Base-by-base conservation (phyloP, 352 stramenopile species). In the Phytophthora syringae region DNA sequence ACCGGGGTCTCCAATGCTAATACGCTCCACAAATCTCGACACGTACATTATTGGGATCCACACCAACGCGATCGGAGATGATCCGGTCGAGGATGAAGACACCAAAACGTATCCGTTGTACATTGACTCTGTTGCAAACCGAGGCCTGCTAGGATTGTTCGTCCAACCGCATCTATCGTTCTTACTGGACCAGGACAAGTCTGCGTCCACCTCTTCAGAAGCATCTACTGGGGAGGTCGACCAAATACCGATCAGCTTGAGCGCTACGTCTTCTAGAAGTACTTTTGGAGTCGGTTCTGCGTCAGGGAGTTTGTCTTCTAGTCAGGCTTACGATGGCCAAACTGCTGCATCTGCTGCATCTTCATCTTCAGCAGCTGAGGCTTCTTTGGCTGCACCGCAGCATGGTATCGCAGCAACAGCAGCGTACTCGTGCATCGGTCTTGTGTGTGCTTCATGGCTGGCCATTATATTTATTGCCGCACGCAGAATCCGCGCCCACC, bases 41-140 rank as follows among this genome's bases (percentile, higher is more conserved):
- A 89, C 82, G 20, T 87, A 87, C 52, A 82, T 89, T 47, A 63
- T 92, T 32, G 77, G 80, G n/a, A 80, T 89, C 52, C 77, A 88
- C 50, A 72, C 76, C 7, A 84, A 82, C 32, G 57, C 58, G 1
- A 77, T 86, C 3, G 79, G 72, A 11, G 60, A 74, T 39, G 43
- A 72, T 52, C 36, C 30, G 18, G 16, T 36, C 1, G 51, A 64
- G 21, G 51, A 52, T 12, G 28, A 28, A 7, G 25, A 22, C 20
- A 68, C 45, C 20, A 24, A 45, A 20, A 74, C 40, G 12, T 55
- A 58, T 16, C n/a, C 49, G 4, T 65, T 44, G 2, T 87, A 72
- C 53, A 81, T 55, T 21, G 53, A 80, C 25, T 65, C 54, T 0
- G 53, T 68, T 5, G 74, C 82, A 21, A 90, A 90, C 54, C 72